Base-by-base conservation (phyloP, 805 yeast species). In the Helenozyma rhizophorensis region DNA sequence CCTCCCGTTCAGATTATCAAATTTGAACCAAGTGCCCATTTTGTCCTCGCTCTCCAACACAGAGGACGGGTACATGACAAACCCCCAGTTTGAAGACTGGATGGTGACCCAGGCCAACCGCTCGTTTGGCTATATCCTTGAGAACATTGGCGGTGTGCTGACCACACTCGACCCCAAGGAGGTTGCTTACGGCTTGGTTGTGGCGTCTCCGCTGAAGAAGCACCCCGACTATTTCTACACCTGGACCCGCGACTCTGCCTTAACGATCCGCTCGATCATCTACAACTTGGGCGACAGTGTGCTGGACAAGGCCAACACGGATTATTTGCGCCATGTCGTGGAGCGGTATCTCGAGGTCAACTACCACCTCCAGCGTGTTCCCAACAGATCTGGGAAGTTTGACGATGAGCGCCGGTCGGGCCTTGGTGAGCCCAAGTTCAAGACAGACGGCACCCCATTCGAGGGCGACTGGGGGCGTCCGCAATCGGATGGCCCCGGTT, bases 401-500 rank as follows among this genome's bases (percentile, higher is more conserved):
- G 56, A 62, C 9, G 65, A 65, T 37, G 27, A 37, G 2, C 39
- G 33, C 21, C 62, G 72, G 28, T 57, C 58, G 7, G 87, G 85
- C 2, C 65, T 89, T 21, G 97, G 97, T 2, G 97, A 90, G 54
- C 97, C 97, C 6, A 90, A 90, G 56, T 90, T 83, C 52, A 55
- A 70, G 53, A 76, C 79, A 4, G 74, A 86, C 52, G 80, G 82
- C 15, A 48, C 75, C 0, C 66, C 83, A 1, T 90, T 83, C 48
- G 55, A 56, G 5, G 79, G 63, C 2, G 54, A 64, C 22, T 90
- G 97, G 97, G 97, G 97, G 2, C 69, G 97, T 46, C 97, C 97
- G 1, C 97, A 90, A 59, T 73, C 87, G 39, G 97, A 90, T 56
- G 97, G 97, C 0, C 96, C 97, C 1, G 89, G 94, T 1, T 66